Evolutionary conservation across 1,284 basidiomycete genomes (phyloP).

Genomic region (Puccinia novopanici): DNA sequence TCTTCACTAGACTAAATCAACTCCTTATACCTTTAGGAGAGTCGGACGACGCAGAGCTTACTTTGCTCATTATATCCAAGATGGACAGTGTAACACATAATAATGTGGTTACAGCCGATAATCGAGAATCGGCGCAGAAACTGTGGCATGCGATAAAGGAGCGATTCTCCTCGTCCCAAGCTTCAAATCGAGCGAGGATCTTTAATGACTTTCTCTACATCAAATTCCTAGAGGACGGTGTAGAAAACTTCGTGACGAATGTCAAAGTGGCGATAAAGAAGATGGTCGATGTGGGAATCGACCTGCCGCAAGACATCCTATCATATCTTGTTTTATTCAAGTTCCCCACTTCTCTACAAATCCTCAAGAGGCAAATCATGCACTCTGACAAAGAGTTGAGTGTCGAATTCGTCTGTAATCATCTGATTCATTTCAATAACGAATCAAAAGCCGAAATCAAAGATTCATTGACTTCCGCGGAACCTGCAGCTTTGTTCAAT

Average conservation of each 20-base stretch:
- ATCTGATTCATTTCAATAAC: too few relatives aligned
- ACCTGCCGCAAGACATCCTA: too few relatives aligned
- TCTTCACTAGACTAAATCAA: too few relatives aligned
- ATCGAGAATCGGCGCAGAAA: not conserved
- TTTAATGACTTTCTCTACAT: not conserved
- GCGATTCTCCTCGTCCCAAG: not conserved
- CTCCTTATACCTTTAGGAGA: too few relatives aligned
- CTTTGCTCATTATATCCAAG: too few relatives aligned
- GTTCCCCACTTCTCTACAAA: not conserved
- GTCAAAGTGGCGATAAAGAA: not conserved
- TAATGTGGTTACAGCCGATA: conserved; percentile 4
- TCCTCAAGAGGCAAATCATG: not conserved
- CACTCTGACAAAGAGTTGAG: not conserved
- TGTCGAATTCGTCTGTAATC: not conserved
- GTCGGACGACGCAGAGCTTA: too few relatives aligned
- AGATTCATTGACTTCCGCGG: too few relatives aligned
- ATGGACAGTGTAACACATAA: too few relatives aligned
- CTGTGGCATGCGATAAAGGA: conserved; percentile 13
- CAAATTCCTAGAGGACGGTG: not conserved
- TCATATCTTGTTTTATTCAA: not conserved
- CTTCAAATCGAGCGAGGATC: not conserved
- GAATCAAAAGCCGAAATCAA: too few relatives aligned
- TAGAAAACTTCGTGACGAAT: not conserved
- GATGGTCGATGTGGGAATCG: not conserved
- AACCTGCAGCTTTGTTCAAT: too few relatives aligned